Base-by-base conservation (phyloP, 2,329 filamentous ascomycete species). In the Colletotrichum musae region DNA sequence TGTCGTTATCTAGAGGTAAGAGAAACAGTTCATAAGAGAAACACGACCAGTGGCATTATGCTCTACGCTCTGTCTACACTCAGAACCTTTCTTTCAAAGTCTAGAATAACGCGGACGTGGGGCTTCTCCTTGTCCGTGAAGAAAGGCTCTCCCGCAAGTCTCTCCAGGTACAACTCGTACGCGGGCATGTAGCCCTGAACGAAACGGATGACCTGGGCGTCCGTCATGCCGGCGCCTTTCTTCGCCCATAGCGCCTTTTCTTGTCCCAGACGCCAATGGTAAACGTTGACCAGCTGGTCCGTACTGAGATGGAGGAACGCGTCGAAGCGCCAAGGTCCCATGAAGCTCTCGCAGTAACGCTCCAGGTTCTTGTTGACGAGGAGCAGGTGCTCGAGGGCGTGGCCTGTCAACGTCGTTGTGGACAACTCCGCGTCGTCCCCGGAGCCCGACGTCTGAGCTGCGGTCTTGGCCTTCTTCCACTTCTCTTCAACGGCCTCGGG, bases 181-280 rank as follows among this genome's bases (percentile, higher is more conserved):
- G 67, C 67, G 4, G 67, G 67, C 67, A 70, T 70, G 52, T 70
- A 70, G 16, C 67, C 67, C 45, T 67, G 57, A 13, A 70, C 67
- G n/a, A 70, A 70, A 18, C 52, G 56, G n/a, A 70, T 51, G 28
- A 70, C 67, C 43, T 67, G 26, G 24, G 16, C 63, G 21, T 70
- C 67, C 45, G 63, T 58, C 67, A 70, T 70, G 1, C 67, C 67
- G 47, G 63, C 52, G 41, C 67, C 63, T 59, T 70, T 70, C 63
- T 64, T 61, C 47, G 67, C 56, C 63, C 62, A 58, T 13, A 70
- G 12, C n/a, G 67, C 67, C 15, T 51, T 60, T 28, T 70, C 67
- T 45, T 70, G 67, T 5, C 58, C 67, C n/a, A 70, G 36, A 12
- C 67, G 63, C 67, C 67, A 70, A 26, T 67, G 47, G 24, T 70